phyloP scores from a whole-genome alignment of 2,329 filamentous ascomycete genomes.

The Fusarium clavum region DNA sequence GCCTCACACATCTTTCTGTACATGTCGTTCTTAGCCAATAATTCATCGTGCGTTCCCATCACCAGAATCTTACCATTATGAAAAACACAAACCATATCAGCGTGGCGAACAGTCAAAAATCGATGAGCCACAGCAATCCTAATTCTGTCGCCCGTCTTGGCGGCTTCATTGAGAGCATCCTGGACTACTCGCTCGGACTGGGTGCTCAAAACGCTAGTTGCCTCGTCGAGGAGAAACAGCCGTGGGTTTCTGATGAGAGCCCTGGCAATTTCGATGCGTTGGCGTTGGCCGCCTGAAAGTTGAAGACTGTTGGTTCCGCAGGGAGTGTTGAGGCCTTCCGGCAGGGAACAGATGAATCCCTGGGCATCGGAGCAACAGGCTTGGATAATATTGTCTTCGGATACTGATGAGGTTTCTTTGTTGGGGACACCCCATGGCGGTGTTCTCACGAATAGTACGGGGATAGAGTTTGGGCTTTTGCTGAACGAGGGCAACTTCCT shows the following conservation, averaged over 20 bases:
- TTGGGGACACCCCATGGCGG: conserved; percentile 41
- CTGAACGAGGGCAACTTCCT: conserved; percentile 58
- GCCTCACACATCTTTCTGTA: conserved; percentile 64
- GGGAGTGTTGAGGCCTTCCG: conserved; percentile 65
- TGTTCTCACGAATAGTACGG: not conserved
- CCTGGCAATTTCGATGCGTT: conserved; percentile 75
- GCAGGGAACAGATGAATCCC: conserved; percentile 56
- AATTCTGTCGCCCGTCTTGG: conserved; percentile 72
- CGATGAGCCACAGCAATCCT: conserved; percentile 80
- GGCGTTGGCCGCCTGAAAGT: conserved; percentile 75
- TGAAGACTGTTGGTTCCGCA: conserved; percentile 74
- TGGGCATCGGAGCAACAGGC: conserved; percentile 56
- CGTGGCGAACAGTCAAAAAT: conserved; percentile 87
- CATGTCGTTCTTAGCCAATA: conserved; percentile 60
- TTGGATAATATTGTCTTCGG: not conserved
- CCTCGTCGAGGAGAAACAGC: conserved; percentile 42
- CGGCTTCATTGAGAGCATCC: conserved; percentile 77
- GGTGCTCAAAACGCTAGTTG: conserved; percentile 45
- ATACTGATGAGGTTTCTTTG: not conserved
- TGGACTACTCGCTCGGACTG: conserved; percentile 66
- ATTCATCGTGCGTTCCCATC: conserved; percentile 67
- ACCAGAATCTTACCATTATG: conserved; percentile 67
- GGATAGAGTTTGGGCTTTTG: not conserved
- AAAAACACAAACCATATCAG: conserved; percentile 72
- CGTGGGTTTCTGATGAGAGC: conserved; percentile 59